Conservation (phyloP, 176 grass and related monocot species). For the Rhipidocladum racemiflorum region DNA sequence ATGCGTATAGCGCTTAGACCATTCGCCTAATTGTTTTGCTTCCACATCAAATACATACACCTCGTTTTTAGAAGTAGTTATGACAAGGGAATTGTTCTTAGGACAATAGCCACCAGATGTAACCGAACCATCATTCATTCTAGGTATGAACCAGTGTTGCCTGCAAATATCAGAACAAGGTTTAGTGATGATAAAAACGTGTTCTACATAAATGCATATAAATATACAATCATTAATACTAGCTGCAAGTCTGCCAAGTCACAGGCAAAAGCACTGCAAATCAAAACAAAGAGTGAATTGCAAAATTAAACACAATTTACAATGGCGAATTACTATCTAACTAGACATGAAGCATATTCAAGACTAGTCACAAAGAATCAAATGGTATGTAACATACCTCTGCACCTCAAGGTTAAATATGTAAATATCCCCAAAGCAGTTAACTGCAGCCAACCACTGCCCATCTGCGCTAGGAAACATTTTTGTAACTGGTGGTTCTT, state of each 20-base stretch:
- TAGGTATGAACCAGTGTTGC: constrained; percentile 91
- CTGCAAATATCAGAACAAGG: constrained; percentile 37
- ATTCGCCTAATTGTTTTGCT: constrained; percentile 86
- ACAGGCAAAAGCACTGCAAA: constrained; percentile 14
- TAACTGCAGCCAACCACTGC: constrained; percentile 84
- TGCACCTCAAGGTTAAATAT: constrained; percentile 86
- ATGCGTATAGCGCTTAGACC: constrained; percentile 70
- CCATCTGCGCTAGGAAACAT: constrained; percentile 91
- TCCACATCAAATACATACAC: constrained; percentile 96
- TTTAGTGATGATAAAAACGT: neutral
- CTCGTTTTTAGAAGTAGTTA: constrained; percentile 90
- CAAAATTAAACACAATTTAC: constrained; percentile 7
- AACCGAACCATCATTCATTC: constrained; percentile 83
- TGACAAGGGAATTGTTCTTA: constrained; percentile 70
- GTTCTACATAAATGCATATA: neutral
- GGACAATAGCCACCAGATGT: constrained; percentile 93
- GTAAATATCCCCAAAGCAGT: constrained; percentile 89
- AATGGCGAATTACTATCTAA: constrained; percentile 3
- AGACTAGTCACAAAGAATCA: neutral
- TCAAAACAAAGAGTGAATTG: neutral
- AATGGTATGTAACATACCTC: constrained; percentile 50
- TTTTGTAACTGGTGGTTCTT: constrained; percentile 77
- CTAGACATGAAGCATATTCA: neutral
- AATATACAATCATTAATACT: neutral
- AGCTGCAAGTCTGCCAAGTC: neutral